phyloP scores from a whole-genome alignment of 1,139 yeast genomes.

The Pichia sp. region DNA sequence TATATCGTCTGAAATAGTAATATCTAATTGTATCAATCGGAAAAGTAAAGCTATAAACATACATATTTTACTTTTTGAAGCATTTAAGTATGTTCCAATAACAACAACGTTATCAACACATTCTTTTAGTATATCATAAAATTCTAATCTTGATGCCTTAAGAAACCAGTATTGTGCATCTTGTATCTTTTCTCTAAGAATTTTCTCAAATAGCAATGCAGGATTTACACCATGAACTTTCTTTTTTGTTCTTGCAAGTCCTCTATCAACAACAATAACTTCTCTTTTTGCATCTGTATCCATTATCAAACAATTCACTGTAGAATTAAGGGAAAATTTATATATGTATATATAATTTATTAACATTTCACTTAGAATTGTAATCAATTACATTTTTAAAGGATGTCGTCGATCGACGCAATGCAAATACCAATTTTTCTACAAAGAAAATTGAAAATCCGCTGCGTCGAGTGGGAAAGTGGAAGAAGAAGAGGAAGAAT shows the following conservation, averaged over 20 bases:
- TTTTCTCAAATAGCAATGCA: slow-evolving; percentile 56
- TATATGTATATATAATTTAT: too few species aligned
- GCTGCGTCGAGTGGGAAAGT: too few species aligned
- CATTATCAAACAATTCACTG: not conserved
- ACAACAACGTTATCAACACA: slow-evolving; percentile 27
- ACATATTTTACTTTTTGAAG: slow-evolving; percentile 42
- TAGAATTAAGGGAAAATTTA: too few species aligned
- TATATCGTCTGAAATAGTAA: slow-evolving; percentile 35
- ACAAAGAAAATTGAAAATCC: too few species aligned
- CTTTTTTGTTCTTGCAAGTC: slow-evolving; percentile 26
- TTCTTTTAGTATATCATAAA: slow-evolving; percentile 43
- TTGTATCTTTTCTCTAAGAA: slow-evolving; percentile 59
- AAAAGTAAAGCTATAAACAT: slow-evolving; percentile 61
- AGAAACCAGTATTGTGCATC: slow-evolving; percentile 68
- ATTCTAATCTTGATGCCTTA: slow-evolving; percentile 53
- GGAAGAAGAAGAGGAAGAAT: too few species aligned
- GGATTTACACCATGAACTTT: slow-evolving; percentile 41
- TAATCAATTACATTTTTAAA: not conserved
- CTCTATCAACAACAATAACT: slow-evolving; percentile 30
- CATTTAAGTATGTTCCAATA: slow-evolving; percentile 46
- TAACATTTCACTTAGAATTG: too few species aligned
- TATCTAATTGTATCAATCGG: slow-evolving; percentile 48
- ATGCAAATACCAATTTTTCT: too few species aligned
- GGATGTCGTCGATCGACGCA: not conserved
- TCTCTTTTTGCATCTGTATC: not conserved